Evolutionary conservation across 2,329 filamentous ascomycete species (phyloP), one percentile per base, ranked within the genome.

Genomic region (Ophiosphaerella korrae): DNA sequence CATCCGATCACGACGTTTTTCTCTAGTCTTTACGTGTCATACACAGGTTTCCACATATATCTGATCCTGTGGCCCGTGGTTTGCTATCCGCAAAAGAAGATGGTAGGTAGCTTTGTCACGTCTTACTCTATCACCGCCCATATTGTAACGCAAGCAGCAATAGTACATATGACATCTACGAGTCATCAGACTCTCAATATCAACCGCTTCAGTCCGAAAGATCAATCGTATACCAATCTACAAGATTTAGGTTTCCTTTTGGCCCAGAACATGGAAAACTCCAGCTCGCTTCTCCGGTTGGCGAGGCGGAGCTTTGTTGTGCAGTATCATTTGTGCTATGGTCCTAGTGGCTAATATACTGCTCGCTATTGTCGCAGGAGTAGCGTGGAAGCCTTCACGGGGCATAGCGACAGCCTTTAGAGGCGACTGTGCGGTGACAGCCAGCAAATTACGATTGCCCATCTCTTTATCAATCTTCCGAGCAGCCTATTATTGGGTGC

Each of bases 381-480:
- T 44, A 16, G 39, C 40, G 18, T 55, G 53, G 52, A 21, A 45
- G 21, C 43, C 43, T 7, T 6, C 26, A 14, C 31, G 42, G 6
- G 47, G 50, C 7, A 46, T 55, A 21, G 48, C 52, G 24, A 60
- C 49, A 6, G 42, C 47, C 7, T 66, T 52, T 39, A 55, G 48
- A 0, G 67, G 67, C 2, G 51, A 53, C 23, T 71, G 68, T 35
- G 38, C 31, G 0, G 52, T 52, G 14, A 44, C 45, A 3, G 18
- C 43, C 29, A 26, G 47, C 33, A 37, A 29, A 26, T 23, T 12
- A 44, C 42, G 11, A 33, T 36, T 14, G 32, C 26, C 12, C 80
- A 83, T 64, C 59, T 82, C 14, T 48, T 74, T 2, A 77, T 84
- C 61, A 83, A 83, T 63, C 50, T 73, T 0, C 63, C 81, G 18